Base-by-base conservation (phyloP, 2,329 filamentous ascomycete species). In the Fusarium bactridioides region DNA sequence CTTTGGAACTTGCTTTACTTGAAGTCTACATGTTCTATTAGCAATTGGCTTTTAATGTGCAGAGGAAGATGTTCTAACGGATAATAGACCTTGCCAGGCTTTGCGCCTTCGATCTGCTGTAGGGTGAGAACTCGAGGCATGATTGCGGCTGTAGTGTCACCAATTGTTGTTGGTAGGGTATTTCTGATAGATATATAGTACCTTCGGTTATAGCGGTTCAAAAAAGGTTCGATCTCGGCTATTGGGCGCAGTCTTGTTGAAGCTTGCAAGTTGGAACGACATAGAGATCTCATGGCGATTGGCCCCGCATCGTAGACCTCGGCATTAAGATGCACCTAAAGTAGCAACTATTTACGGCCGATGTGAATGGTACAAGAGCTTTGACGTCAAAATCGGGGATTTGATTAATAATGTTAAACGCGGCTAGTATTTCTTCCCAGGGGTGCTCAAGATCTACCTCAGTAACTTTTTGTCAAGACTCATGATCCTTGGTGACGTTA, bases 61-160 rank as follows among this genome's bases (percentile, higher is more conserved):
- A 40, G 23, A 45, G 38, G 51, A 41, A 27, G 15, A 21, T 10
- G 70, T 64, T 29, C 86, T 80, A 79, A 91, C 89, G 93, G 92
- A 78, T 95, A 94, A 84, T 95, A 97, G 72, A 97, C 95, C 82
- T 95, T 86, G 64, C 94, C 94, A 13, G 94, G 94, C 84, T 95
- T 95, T 76, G 93, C 81, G 54, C 77, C 93, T 74, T 94, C 92
- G 57, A 92, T 85, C 74, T 93, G 87, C 77, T 90, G 86, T 71
- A 95, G 86, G 31, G 87, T 87, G 61, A 94, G 87, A 64, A 87
- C 86, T 48, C 83, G 81, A 62, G 87, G 84, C 87, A 89, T 89
- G 19, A 56, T 61, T 18, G 45, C 10, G 25, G 15, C 8, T 57
- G 54, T 38, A 25, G 13, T 35, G 12, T 45, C 37, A 38, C 44